These are phyloP conservation scores for Debaryomyces psychrophilus DNA, from an alignment of 1,139 yeast genomes.

Conservation along the genomic window DNA sequence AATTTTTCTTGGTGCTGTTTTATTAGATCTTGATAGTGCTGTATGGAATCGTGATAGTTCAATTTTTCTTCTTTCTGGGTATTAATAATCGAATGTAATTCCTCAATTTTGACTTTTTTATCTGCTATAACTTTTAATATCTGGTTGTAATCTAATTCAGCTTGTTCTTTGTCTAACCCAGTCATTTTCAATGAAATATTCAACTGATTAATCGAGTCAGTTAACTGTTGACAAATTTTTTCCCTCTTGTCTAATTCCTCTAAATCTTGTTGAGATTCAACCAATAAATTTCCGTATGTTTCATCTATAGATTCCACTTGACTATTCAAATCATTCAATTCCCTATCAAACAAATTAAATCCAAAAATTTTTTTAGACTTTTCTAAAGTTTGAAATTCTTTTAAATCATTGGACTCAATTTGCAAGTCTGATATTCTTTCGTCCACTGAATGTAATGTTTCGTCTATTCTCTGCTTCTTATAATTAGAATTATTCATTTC, in stretches of 20 bases:
- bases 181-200: slow-evolving; percentile 42
- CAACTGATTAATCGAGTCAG: slow-evolving; percentile 48
- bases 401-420: slow-evolving; percentile 77
- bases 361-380: slow-evolving; percentile 72
- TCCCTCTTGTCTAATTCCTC: slow-evolving; percentile 54
- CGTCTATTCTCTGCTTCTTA: slow-evolving; percentile 75
- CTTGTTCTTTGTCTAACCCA: slow-evolving; percentile 54
- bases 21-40: slow-evolving; percentile 24
- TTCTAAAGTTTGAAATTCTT: slow-evolving; percentile 68
- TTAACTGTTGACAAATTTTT: slow-evolving; percentile 46
- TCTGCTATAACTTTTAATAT: slow-evolving; percentile 41
- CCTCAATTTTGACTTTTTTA: slow-evolving; percentile 44
- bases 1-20: slow-evolving; percentile 27
- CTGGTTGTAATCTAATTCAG: slow-evolving; percentile 53
- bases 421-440: slow-evolving; percentile 77
- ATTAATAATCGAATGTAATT: slow-evolving; percentile 24
- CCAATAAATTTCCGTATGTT: slow-evolving; percentile 56
- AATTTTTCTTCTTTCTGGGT: slow-evolving; percentile 20
- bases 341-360: slow-evolving; percentile 77
- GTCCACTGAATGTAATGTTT: slow-evolving; percentile 69
- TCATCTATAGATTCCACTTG: slow-evolving; percentile 64
- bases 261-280: slow-evolving; percentile 47
- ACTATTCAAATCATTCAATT: slow-evolving; percentile 61
- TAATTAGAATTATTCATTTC: slow-evolving; percentile 76
- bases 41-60: slow-evolving; percentile 22